These are phyloP conservation scores for Phaeomoniella chlamydospora DNA, from an alignment of 2,329 filamentous ascomycete genomes.

Conservation along the genomic window DNA sequence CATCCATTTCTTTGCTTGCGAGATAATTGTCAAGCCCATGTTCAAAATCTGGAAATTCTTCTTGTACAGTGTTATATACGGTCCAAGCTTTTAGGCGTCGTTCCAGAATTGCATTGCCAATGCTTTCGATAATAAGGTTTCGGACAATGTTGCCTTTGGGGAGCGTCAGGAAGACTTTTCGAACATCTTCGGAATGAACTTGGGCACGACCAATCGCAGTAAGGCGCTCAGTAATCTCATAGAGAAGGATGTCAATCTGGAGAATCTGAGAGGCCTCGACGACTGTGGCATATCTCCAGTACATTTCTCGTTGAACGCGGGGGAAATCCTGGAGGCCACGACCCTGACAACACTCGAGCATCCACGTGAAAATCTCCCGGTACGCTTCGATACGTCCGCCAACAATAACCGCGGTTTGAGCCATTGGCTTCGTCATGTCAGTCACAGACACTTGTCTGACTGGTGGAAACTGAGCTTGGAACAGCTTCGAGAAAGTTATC, in stretches of 20 bases:
- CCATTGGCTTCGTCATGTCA: too few species aligned
- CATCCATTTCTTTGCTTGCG: not conserved
- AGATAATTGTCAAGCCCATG: not conserved
- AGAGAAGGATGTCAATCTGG: conserved; percentile 5
- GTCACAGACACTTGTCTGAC: conserved; percentile 1
- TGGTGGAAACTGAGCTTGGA: conserved; percentile 3
- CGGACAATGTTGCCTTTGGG: not conserved
- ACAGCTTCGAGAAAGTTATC: conserved; percentile 6
- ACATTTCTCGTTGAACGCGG: conserved; percentile 1
- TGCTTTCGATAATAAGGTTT: not conserved
- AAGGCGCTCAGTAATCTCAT: conserved; percentile 5
- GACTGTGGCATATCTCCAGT: conserved; percentile 5
- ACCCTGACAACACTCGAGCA: conserved; percentile 7
- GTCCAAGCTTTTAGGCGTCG: not conserved
- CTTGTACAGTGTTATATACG: not conserved
- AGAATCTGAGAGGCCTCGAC: conserved; percentile 4
- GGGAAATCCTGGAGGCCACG: conserved; percentile 4
- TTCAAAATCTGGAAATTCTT: not conserved
- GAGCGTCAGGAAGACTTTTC: conserved; percentile 3
- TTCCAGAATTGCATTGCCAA: not conserved
- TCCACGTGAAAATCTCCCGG: conserved; percentile 8
- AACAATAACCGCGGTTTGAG: conserved; percentile 3
- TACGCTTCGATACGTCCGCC: conserved; percentile 6
- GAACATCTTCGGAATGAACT: conserved; percentile 9
- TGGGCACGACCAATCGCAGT: conserved; percentile 2